These are phyloP conservation scores for Penicillium herquei DNA, from an alignment of 495 filamentous ascomycete genomes.

Conservation along the genomic window DNA sequence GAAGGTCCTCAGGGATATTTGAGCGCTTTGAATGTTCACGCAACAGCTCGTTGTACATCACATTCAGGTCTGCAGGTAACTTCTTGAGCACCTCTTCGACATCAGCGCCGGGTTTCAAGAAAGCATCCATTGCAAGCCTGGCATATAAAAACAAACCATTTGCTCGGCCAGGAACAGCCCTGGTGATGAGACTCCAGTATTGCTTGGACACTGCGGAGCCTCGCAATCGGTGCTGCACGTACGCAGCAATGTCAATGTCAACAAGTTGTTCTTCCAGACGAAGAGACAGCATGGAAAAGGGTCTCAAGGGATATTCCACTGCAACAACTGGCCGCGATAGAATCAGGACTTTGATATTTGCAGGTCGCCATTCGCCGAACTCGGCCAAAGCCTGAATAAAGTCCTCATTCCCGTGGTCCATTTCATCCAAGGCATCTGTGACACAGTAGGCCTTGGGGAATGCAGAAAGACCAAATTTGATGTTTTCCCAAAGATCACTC, in stretches of 20 bases:
- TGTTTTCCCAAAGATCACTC: slow-evolving; percentile 21
- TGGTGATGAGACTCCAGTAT: slow-evolving; percentile 27
- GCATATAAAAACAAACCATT: slow-evolving; percentile 31
- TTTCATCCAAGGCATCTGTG: slow-evolving; percentile 50
- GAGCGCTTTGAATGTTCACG: slow-evolving; percentile 36
- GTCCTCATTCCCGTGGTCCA: slow-evolving; percentile 37
- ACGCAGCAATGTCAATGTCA: slow-evolving; percentile 41
- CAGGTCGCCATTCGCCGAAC: slow-evolving; percentile 37
- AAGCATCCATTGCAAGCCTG: slow-evolving; percentile 45
- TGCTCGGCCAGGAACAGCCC: slow-evolving; percentile 11
- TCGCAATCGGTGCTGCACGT: slow-evolving; percentile 30
- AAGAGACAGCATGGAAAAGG: slow-evolving; percentile 20
- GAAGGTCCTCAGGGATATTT: slow-evolving; percentile 35
- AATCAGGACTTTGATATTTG: slow-evolving; percentile 41
- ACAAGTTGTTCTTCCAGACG: slow-evolving; percentile 36
- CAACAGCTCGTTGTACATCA: slow-evolving; percentile 47
- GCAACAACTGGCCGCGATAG: slow-evolving; percentile 35
- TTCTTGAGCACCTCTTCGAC: slow-evolving; percentile 17
- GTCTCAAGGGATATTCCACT: slow-evolving; percentile 3
- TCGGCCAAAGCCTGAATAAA: slow-evolving; percentile 32
- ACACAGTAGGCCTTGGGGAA: slow-evolving; percentile 43
- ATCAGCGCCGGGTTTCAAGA: slow-evolving; percentile 22
- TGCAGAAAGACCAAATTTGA: slow-evolving; percentile 21
- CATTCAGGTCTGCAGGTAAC: slow-evolving; percentile 38
- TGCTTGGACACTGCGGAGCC: slow-evolving; percentile 11